A percentile compares a stretch with the other conserved stretches of the same genome.
Conservation (phyloP, 2,329 filamentous ascomycete species). For the Curvularia hawaiiensis region DNA sequence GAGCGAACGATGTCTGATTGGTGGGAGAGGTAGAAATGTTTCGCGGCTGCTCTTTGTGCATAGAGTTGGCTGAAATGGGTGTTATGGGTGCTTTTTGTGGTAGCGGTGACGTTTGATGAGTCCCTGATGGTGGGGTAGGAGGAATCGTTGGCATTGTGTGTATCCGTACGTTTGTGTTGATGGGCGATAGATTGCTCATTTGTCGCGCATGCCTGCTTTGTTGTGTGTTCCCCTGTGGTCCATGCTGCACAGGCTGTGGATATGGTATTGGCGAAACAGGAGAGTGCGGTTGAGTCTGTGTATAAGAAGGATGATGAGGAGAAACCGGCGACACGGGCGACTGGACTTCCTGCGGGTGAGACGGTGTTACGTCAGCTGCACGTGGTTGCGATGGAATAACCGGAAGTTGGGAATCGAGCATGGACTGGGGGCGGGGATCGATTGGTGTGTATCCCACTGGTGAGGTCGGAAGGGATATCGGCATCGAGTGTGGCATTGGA, state of each 20-base stretch:
- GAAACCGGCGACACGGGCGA: constrained; percentile 33
- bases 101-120: constrained; percentile 27
- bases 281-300: constrained; percentile 27
- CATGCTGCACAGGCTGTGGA: constrained; percentile 21
- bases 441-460: constrained; percentile 32
- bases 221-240: constrained; percentile 22
- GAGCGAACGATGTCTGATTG: constrained; percentile 23
- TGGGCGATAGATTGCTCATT: constrained; percentile 39
- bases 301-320: constrained; percentile 26
- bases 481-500: constrained; percentile 28
- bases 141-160: constrained; percentile 35
- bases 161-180: constrained; percentile 36
- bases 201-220: constrained; percentile 38
- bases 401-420: constrained; percentile 28
- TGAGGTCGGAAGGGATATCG: constrained; percentile 29
- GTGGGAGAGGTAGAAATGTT: constrained; percentile 8
- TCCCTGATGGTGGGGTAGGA: constrained; percentile 31
- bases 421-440: constrained; percentile 35
- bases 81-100: constrained; percentile 38
- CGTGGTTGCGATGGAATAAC: constrained; percentile 32
- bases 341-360: constrained; percentile 35
- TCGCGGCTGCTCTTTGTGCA: constrained; percentile 15
- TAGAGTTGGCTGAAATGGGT: constrained; percentile 28
- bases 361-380: constrained; percentile 23
- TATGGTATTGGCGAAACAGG: constrained; percentile 32